phyloP scores from a whole-genome alignment of 768 basidiomycete species.

The Agrocybe pediades region DNA sequence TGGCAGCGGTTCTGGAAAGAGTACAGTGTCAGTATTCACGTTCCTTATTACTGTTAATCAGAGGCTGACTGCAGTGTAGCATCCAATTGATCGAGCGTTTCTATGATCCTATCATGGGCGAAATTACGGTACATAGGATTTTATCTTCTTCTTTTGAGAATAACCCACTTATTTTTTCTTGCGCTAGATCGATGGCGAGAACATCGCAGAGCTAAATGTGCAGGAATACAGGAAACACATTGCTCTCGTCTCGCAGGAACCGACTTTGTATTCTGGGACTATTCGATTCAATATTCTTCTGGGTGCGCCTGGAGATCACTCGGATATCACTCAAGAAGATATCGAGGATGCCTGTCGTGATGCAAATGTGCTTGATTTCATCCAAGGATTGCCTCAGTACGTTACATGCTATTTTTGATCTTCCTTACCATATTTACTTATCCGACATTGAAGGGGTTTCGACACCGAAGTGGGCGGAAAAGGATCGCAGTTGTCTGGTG shows the following conservation, averaged over 20 bases:
- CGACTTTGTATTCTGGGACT: conserved; percentile 86
- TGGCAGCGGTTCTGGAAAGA: conserved; percentile 80
- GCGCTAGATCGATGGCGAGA: conserved; percentile 67
- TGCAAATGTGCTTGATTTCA: conserved; percentile 92
- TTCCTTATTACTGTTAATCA: background rate
- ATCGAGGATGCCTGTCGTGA: conserved; percentile 82
- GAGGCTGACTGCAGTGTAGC: conserved; percentile 30
- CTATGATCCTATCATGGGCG: conserved; percentile 77
- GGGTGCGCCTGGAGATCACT: conserved; percentile 74
- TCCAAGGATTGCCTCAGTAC: conserved; percentile 77
- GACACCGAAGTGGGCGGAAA: conserved; percentile 92
- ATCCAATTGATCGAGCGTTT: conserved; percentile 85
- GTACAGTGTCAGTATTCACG: conserved; percentile 59
- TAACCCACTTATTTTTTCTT: background rate
- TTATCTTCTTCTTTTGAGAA: background rate
- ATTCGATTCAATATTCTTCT: conserved; percentile 90
- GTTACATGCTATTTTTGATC: conserved; percentile 3
- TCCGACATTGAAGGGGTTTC: conserved; percentile 61
- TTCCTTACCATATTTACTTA: background rate
- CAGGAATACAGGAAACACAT: conserved; percentile 88
- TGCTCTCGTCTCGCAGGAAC: conserved; percentile 90
- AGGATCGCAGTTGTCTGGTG: conserved; percentile 86
- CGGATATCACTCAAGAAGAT: conserved; percentile 84
- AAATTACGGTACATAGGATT: conserved; percentile 52
- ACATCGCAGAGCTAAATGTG: conserved; percentile 75